phyloP scores from a whole-genome alignment of 108 stramenopile species.

The Pseudonitzschia pungens region DNA sequence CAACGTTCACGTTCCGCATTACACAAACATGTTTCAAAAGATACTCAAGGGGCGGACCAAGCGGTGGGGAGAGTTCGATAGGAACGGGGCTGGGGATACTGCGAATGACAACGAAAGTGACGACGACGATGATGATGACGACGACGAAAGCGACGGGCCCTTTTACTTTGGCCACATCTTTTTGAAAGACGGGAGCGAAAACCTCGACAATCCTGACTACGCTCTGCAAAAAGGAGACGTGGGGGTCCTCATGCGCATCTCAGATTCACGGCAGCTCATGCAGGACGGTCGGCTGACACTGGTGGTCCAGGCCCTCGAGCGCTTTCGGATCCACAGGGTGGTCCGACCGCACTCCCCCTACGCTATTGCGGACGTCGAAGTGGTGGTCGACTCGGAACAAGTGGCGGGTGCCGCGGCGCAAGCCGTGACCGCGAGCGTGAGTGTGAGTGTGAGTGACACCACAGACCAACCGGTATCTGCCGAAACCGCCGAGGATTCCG shows the following conservation, averaged over 20 bases:
- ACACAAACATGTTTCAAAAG: slow-evolving; percentile 60
- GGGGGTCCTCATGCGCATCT: slow-evolving; percentile 47
- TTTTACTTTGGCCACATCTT: slow-evolving; percentile 48
- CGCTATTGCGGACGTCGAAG: slow-evolving; percentile 39
- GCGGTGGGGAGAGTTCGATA: slow-evolving; percentile 21
- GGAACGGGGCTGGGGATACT: too few species aligned
- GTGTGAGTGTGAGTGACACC: too few species aligned
- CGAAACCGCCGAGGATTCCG: background rate
- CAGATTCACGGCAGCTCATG: slow-evolving; percentile 39
- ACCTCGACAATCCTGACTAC: slow-evolving; percentile 31
- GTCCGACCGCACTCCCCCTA: slow-evolving; percentile 31
- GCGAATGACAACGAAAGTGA: background rate
- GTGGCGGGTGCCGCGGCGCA: background rate
- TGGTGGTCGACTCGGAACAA: slow-evolving; percentile 42
- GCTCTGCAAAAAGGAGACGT: background rate
- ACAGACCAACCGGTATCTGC: too few species aligned
- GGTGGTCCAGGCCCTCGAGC: slow-evolving; percentile 49
- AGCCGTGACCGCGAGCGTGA: too few species aligned
- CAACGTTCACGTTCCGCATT: slow-evolving; percentile 55
- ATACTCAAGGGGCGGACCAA: slow-evolving; percentile 35
- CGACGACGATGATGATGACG: background rate
- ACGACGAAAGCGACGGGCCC: background rate
- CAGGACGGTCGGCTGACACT: slow-evolving; percentile 47
- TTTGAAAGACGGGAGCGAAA: slow-evolving; percentile 36
- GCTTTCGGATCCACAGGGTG: slow-evolving; percentile 31